Base-by-base conservation (phyloP, 441 rosid species). In the Pelargonium australe region DNA sequence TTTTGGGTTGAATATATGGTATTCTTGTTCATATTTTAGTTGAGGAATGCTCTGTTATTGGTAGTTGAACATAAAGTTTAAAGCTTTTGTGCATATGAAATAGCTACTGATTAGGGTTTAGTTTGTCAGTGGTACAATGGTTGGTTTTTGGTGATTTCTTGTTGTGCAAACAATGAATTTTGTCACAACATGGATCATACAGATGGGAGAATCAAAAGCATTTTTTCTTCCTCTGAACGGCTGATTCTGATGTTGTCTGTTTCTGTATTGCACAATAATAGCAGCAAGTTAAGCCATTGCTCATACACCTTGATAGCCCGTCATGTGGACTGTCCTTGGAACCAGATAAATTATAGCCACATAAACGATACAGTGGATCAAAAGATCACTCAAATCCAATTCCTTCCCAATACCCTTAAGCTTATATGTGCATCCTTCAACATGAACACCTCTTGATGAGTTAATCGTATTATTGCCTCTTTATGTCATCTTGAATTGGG, bases 401-500 rank as follows among this genome's bases (percentile, higher is more conserved):
- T 57, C 62, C 62, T 57, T 57, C 25, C 1, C 25, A 47, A 49
- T 17, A 70, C 49, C 41, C 66, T 45, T 28, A 43, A 71, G 73
- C 55, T 63, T 49, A 23, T 44, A 66, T 41, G 47, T 20, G 64
- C 65, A 67, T 68, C 68, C 63, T 66, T 71, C 47, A 41, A 45
- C 16, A 44, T 67, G 53, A 49, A 68, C 55, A 64, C 58, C 73
- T 2, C 65, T 37, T 19, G 51, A 53, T 57, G 66, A 51, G 57
- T 51, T 23, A 23, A 44, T 70, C 41, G n/a, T 66, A 57, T 57
- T 58, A 51, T 55, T 68, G 66, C 51, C 47, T 45, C 72, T 75
- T 74, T 77, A 68, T 70, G 41, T 31, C 69, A 67, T 77, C 77
- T 74, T 74, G 81, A 70, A 89, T 84, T 9, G 99, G 97, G 65